A percentile compares a stretch with the other conserved stretches of the same genome.
Evolutionary conservation across 495 filamentous ascomycete species (phyloP).

Genomic region (Cladorrhinum samala): DNA sequence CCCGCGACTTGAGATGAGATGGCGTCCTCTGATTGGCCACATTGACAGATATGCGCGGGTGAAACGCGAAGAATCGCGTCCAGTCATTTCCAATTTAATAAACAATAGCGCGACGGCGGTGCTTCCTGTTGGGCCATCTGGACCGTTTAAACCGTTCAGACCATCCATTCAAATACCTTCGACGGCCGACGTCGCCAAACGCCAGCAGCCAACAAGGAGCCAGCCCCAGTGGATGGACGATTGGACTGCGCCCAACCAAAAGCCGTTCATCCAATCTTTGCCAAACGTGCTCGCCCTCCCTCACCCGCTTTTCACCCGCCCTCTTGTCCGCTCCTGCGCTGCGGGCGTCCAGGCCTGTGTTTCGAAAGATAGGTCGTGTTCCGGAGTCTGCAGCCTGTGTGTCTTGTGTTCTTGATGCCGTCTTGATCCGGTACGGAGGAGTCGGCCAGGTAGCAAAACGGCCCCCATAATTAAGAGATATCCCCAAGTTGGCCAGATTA

Average conservation of each 20-base stretch:
- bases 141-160: neutral
- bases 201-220: neutral
- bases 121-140: conserved; percentile 18
- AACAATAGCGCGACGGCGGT: conserved; percentile 16
- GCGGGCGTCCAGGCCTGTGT: neutral
- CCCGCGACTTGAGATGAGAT: conserved; percentile 3
- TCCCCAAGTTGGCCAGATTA: neutral
- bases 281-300: conserved; percentile 1
- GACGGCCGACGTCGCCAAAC: conserved; percentile 4
- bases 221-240: neutral
- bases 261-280: conserved; percentile 2
- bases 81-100: conserved; percentile 8
- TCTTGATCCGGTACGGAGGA: too few species aligned
- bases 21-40: conserved; percentile 5
- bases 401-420: too few species aligned
- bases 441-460: neutral
- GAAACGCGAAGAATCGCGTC: conserved; percentile 15
- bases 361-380: neutral
- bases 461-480: neutral
- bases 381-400: too few species aligned
- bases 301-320: neutral
- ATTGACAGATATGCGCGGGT: neutral
- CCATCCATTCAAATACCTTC: neutral
- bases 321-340: neutral
- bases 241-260: conserved; percentile 9